phyloP scores from a whole-genome alignment of 768 basidiomycete species.

The Mycena leptocephala region DNA sequence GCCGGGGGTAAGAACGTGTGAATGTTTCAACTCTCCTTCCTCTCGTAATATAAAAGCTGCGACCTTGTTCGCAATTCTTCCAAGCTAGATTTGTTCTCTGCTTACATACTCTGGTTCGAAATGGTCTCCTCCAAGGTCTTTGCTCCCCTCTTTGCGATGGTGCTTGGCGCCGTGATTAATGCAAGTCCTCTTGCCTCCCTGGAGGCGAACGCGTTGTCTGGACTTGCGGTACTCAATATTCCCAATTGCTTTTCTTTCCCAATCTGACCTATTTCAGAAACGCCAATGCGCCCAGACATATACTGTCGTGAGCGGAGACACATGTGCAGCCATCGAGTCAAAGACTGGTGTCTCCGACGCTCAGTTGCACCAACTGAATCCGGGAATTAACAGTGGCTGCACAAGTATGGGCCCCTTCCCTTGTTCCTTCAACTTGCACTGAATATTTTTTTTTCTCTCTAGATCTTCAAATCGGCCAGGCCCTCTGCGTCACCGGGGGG shows the following conservation, averaged over 20 bases:
- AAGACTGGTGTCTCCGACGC: too few relatives aligned
- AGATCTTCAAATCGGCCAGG: conserved; percentile 3
- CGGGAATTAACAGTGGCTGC: too few relatives aligned
- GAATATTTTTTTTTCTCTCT: not conserved
- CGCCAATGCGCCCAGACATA: not conserved
- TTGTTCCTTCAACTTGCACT: too few relatives aligned
- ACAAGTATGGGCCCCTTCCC: too few relatives aligned
- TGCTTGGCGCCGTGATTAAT: not conserved
- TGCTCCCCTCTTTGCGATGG: not conserved
- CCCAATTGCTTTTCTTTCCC: not conserved
- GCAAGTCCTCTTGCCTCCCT: not conserved
- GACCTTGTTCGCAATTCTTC: too few relatives aligned
- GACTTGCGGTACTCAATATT: not conserved
- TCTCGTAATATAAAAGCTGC: too few relatives aligned
- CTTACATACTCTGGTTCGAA: not conserved
- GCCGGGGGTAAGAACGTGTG: too few relatives aligned
- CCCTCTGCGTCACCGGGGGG: not conserved
- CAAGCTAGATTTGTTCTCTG: conserved; percentile 5
- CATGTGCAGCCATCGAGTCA: too few relatives aligned
- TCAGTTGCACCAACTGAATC: too few relatives aligned
- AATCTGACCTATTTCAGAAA: not conserved
- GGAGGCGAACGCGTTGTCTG: not conserved
- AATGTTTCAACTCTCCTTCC: too few relatives aligned
- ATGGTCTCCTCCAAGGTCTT: conserved; percentile 4
- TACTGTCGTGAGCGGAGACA: not conserved